phyloP scores from a whole-genome alignment of 331 rosid species.

The Rhamnella rubrinervis region DNA sequence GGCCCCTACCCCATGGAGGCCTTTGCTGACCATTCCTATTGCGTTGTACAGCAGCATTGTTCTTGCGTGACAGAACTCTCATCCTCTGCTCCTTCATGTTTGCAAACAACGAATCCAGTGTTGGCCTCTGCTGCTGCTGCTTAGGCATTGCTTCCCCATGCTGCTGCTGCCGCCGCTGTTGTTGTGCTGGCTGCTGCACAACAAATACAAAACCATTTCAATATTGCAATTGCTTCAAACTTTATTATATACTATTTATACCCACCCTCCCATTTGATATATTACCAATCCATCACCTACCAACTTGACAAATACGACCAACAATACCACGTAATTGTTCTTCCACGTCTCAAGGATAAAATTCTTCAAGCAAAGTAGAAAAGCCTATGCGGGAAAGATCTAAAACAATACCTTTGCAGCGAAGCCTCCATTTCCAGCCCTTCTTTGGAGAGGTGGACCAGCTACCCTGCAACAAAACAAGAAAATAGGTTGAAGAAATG shows the following conservation, averaged over 20 bases:
- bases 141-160: slow-evolving; percentile 36
- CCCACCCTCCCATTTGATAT: too few relatives aligned
- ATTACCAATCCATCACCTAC: too few relatives aligned
- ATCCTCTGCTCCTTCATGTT: slow-evolving; percentile 86
- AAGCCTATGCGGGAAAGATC: neutral
- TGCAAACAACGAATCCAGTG: slow-evolving; percentile 80
- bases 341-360: neutral
- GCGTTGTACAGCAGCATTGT: slow-evolving; percentile 37
- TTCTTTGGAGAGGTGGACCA: slow-evolving; percentile 52
- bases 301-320: too few relatives aligned
- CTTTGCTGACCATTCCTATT: slow-evolving; percentile 45
- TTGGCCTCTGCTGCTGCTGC: slow-evolving; percentile 81
- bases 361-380: neutral
- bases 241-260: too few relatives aligned
- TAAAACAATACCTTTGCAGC: slow-evolving; percentile 49
- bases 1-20: slow-evolving; percentile 72
- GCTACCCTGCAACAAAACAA: slow-evolving; percentile 55
- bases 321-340: too few relatives aligned
- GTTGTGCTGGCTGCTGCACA: slow-evolving; percentile 32
- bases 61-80: slow-evolving; percentile 54
- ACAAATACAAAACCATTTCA: too few relatives aligned
- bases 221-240: too few relatives aligned
- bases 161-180: slow-evolving; percentile 25
- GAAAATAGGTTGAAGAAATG: slow-evolving; percentile 28
- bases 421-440: slow-evolving; percentile 46